Evolutionary conservation across 2,329 filamentous ascomycete species (phyloP), one percentile per base, ranked within the genome.

Genomic region (Chalaropsis ovoidea): DNA sequence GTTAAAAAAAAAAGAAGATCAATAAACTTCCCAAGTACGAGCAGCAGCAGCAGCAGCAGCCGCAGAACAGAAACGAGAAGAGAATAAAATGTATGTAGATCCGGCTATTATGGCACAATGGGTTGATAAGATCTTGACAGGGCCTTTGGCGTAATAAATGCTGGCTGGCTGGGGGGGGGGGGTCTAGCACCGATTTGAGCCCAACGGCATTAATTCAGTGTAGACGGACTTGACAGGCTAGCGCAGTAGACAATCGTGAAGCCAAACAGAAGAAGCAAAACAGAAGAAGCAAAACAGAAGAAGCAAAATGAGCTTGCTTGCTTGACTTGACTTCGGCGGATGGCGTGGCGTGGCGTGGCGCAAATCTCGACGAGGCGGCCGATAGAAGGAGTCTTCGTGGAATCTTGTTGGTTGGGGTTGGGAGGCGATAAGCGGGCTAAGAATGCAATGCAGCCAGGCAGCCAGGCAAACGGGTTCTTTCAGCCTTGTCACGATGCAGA

Each of bases 71-170:
- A 58, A 15, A 39, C 13, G 10, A 19, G 54, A 58, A 22, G 13
- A 39, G 54, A 35, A 31, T 58, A 39, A 58, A 58, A 39, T 58
- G 54, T n/a, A 39, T 31, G 54, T 58, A 58, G 54, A 58, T 58
- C 54, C 54, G 54, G 54, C 54, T 58, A 58, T 35, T 58, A 58
- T 58, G 54, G 54, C 54, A 58, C 54, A 58, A 58, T 39, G 54
- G 54, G 54, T 39, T 58, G 27, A 58, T 58, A 58, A 39, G 54
- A 58, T 58, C 54, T 39, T n/a, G 54, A 39, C 54, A 58, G 54
- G 54, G 54, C 54, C 31, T 39, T 58, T 58, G 54, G 54, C 54
- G 54, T 58, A 58, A 58, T 31, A 58, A 19, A 58, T 58, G 54
- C 27, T 58, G 31, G 54, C 27, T 47, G 43, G 41, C 2, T 27